These are phyloP conservation scores for Xylaria sp. DNA, from an alignment of 2,329 filamentous ascomycete species.

Conservation along the genomic window DNA sequence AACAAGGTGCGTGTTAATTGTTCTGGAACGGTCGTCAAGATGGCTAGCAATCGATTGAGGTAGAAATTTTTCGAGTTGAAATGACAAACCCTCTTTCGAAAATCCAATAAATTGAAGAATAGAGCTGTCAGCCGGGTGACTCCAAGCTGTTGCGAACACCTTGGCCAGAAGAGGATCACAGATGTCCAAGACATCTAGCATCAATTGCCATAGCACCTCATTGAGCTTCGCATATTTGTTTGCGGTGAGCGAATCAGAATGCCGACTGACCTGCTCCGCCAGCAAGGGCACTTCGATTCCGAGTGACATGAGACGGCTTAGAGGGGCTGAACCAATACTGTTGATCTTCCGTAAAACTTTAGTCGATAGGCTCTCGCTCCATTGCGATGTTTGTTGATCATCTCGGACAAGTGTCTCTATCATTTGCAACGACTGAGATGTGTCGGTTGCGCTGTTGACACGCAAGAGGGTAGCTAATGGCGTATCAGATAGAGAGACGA, in stretches of 20 bases:
- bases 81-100: conserved; percentile 42
- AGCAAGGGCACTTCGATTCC: conserved; percentile 72
- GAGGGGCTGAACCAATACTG: conserved; percentile 60
- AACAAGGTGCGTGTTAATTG: conserved; percentile 54
- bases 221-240: conserved; percentile 63
- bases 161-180: conserved; percentile 51
- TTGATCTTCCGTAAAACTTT: conserved; percentile 67
- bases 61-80: conserved; percentile 41
- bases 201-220: conserved; percentile 57
- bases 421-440: conserved; percentile 56
- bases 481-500: conserved; percentile 60
- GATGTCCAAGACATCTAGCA: conserved; percentile 54
- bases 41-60: conserved; percentile 41
- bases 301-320: conserved; percentile 70
- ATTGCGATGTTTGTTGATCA: conserved; percentile 39
- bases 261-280: conserved; percentile 62
- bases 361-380: conserved; percentile 59
- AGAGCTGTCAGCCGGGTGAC: conserved; percentile 33
- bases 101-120: conserved; percentile 37
- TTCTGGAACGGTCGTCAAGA: conserved; percentile 36
- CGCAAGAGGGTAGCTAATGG: conserved; percentile 57
- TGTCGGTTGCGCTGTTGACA: conserved; percentile 51
- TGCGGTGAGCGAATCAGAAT: conserved; percentile 59
- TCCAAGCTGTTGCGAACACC: conserved; percentile 43
- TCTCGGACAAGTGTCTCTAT: conserved; percentile 58